Conservation (phyloP, 108 stramenopile genomes). For the Nannochloropsis oceanica region DNA sequence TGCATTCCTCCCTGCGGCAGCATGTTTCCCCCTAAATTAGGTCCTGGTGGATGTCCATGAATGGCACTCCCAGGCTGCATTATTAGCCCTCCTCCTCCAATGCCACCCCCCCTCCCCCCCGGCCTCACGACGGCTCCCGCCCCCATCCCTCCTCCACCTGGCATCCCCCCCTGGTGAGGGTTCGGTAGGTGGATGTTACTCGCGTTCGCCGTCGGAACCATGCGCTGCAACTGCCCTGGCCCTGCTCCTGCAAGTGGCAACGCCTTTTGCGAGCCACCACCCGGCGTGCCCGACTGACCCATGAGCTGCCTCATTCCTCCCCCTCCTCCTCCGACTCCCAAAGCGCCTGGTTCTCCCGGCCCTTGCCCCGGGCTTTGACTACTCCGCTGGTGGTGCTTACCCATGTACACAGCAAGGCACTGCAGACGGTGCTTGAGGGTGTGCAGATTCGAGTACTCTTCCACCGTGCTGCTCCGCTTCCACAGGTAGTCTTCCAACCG, state of each 20-base stretch:
- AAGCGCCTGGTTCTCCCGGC: background rate
- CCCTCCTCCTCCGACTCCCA: slow-evolving; percentile 34
- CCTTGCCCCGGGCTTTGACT: background rate
- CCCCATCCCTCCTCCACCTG: background rate
- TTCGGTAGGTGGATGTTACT: background rate
- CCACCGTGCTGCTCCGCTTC: slow-evolving; percentile 64
- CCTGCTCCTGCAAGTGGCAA: slow-evolving; percentile 1
- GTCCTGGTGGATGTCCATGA: background rate
- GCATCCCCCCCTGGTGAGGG: background rate
- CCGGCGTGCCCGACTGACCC: slow-evolving; percentile 30
- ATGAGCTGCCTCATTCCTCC: slow-evolving; percentile 64
- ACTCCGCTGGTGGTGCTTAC: background rate
- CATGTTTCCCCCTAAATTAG: background rate
- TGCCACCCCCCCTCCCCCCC: background rate
- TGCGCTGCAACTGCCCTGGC: background rate
- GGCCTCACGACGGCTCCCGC: background rate
- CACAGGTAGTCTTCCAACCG: slow-evolving; percentile 82
- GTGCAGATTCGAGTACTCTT: slow-evolving; percentile 67
- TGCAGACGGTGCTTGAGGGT: slow-evolving; percentile 86
- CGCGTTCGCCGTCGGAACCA: background rate
- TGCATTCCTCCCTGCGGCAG: background rate
- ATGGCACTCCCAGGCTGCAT: background rate
- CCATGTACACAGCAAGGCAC: slow-evolving; percentile 53
- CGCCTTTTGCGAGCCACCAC: background rate
- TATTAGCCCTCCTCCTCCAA: background rate